A percentile compares a stretch with the other conserved stretches of the same genome.
These are phyloP conservation scores for Ogataea trehaloabstinens DNA, from an alignment of 805 yeast genomes.

Conservation along the genomic window DNA sequence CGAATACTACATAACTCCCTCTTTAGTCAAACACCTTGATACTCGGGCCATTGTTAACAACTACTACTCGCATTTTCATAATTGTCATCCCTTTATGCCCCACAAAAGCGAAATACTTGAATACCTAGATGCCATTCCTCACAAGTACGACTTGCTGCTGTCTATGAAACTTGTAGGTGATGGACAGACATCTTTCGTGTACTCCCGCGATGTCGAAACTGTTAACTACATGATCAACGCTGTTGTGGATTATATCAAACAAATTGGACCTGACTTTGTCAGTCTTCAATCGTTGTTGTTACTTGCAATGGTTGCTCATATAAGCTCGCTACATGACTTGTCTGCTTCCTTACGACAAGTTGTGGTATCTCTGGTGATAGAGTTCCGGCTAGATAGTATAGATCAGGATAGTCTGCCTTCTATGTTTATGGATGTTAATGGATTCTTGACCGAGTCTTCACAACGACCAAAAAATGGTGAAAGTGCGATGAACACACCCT, in stretches of 20 bases:
- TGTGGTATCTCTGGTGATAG: slow-evolving; percentile 37
- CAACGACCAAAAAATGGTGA: slow-evolving; percentile 2
- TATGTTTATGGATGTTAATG: slow-evolving; percentile 34
- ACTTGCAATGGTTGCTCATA: slow-evolving; percentile 44
- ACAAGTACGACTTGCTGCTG: slow-evolving; percentile 40
- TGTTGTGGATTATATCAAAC: slow-evolving; percentile 30
- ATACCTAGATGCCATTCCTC: slow-evolving; percentile 34
- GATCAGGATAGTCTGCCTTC: slow-evolving; percentile 32
- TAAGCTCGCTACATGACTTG: slow-evolving; percentile 49
- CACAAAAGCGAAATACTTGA: slow-evolving; percentile 32
- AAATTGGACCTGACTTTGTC: slow-evolving; percentile 40
- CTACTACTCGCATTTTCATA: slow-evolving; percentile 40
- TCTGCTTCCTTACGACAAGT: slow-evolving; percentile 42
- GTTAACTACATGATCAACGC: slow-evolving; percentile 37
- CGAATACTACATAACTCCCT: slow-evolving; percentile 30
- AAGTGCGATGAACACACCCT: slow-evolving; percentile 15
- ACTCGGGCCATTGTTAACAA: slow-evolving; percentile 25
- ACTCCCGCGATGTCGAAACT: slow-evolving; percentile 39
- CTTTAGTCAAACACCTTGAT: slow-evolving; percentile 25
- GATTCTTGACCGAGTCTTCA: slow-evolving; percentile 23
- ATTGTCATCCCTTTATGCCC: slow-evolving; percentile 49
- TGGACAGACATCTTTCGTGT: slow-evolving; percentile 40
- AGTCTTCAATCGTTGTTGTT: slow-evolving; percentile 42
- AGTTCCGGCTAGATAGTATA: slow-evolving; percentile 37
- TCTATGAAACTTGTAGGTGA: slow-evolving; percentile 50